Evolutionary conservation across 2,329 filamentous ascomycete genomes (phyloP).

Genomic region (Colletotrichum plurivorum): DNA sequence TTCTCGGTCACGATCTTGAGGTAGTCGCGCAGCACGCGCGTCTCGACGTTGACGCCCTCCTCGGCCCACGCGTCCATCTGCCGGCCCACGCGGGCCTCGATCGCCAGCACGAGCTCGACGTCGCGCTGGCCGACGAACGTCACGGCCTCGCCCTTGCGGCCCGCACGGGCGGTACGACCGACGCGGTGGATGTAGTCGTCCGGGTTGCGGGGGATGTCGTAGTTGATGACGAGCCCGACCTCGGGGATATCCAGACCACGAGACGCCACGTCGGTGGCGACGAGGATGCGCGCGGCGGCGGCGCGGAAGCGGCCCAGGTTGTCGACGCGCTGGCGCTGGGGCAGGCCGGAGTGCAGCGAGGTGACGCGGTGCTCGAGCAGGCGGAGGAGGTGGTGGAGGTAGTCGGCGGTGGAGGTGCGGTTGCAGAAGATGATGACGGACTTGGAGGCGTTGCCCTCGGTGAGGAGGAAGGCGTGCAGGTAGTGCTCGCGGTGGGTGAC

Average conservation of each 20-base stretch:
- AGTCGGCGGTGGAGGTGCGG: slow-evolving; percentile 87
- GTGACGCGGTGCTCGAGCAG: slow-evolving; percentile 92
- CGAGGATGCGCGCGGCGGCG: slow-evolving; percentile 86
- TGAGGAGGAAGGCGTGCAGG: slow-evolving; percentile 89
- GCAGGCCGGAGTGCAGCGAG: slow-evolving; percentile 88
- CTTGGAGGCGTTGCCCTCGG: slow-evolving; percentile 80
- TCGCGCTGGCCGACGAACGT: slow-evolving; percentile 95
- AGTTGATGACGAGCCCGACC: slow-evolving; percentile 92
- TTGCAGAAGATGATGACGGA: slow-evolving; percentile 96
- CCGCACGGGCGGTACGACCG: slow-evolving; percentile 94
- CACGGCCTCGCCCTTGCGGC: slow-evolving; percentile 84
- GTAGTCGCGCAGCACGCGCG: slow-evolving; percentile 85
- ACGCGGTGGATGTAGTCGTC: slow-evolving; percentile 98
- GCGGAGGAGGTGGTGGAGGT: slow-evolving; percentile 89
- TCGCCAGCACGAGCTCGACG: slow-evolving; percentile 89
- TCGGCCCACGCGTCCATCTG: slow-evolving; percentile 89
- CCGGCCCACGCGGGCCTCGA: slow-evolving; percentile 85
- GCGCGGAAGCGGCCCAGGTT: slow-evolving; percentile 95
- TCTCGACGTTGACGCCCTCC: slow-evolving; percentile 95
- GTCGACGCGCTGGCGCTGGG: slow-evolving; percentile 85
- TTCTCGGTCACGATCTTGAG: slow-evolving; percentile 95
- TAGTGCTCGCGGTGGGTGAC: slow-evolving; percentile 96
- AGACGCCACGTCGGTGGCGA: slow-evolving; percentile 95
- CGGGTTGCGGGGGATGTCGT: slow-evolving; percentile 94
- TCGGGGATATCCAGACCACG: slow-evolving; percentile 96